Evolutionary conservation across 2,329 filamentous ascomycete species (phyloP).

Genomic region (Penicillium verrucosum): DNA sequence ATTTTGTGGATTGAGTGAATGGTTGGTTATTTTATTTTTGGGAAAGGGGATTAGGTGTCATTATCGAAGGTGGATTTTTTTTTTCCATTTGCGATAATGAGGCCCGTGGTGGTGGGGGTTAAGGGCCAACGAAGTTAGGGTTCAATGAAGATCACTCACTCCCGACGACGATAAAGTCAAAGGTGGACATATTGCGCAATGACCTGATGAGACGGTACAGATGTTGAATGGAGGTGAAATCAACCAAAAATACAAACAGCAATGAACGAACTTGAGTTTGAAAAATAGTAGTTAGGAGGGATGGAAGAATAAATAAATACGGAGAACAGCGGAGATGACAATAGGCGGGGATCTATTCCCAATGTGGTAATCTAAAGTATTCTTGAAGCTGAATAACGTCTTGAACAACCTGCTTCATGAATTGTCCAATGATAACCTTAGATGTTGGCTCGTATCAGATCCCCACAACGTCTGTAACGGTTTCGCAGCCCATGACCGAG

Average conservation of each 20-base stretch:
- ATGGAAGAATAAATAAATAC: slow-evolving; percentile 4
- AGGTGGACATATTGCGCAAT: slow-evolving; percentile 11
- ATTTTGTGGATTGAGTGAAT: too few species aligned
- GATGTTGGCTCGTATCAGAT: not conserved
- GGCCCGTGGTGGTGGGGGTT: not conserved
- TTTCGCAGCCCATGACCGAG: not conserved
- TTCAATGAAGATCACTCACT: slow-evolving; percentile 8
- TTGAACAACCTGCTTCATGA: not conserved
- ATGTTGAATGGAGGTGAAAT: not conserved
- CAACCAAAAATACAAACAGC: not conserved
- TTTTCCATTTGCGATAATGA: too few species aligned
- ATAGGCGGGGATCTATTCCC: not conserved
- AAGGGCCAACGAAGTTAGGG: not conserved
- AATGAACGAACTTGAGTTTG: not conserved
- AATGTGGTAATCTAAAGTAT: not conserved
- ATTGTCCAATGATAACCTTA: not conserved
- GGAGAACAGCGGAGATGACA: not conserved
- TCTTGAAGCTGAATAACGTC: not conserved
- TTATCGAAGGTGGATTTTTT: too few species aligned
- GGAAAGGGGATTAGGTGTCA: too few species aligned
- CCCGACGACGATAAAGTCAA: slow-evolving; percentile 18
- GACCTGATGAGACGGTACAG: not conserved
- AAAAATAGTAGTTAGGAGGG: not conserved
- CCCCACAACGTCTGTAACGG: not conserved
- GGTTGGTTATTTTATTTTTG: too few species aligned